These are phyloP conservation scores for Candida ovalis DNA, from an alignment of 805 yeast genomes.

Conservation along the genomic window DNA sequence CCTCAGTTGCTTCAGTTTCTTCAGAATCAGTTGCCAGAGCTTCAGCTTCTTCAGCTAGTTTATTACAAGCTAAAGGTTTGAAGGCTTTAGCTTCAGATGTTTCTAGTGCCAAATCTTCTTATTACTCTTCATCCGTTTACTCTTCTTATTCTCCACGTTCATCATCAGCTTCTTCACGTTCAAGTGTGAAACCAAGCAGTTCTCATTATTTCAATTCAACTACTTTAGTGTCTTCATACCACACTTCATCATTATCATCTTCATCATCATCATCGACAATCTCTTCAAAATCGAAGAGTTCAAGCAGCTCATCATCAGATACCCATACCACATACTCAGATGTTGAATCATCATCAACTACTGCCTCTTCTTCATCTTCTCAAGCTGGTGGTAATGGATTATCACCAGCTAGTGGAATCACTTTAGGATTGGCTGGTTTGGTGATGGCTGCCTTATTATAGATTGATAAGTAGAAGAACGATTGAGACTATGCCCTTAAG, in stretches of 20 bases:
- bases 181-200: conserved; percentile 11
- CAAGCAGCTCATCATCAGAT: conserved; percentile 7
- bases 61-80: conserved; percentile 33
- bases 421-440: conserved; percentile 34
- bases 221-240: conserved; percentile 7
- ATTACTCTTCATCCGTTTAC: conserved; percentile 9
- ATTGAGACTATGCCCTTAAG: neutral
- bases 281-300: neutral
- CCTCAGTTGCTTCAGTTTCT: conserved; percentile 8
- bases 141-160: conserved; percentile 1
- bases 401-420: conserved; percentile 29
- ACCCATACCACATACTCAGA: conserved; percentile 3
- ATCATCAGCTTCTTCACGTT: conserved; percentile 2
- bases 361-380: conserved; percentile 11
- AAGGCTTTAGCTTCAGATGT: conserved; percentile 34
- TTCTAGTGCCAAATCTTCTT: conserved; percentile 31
- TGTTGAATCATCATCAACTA: conserved; percentile 13
- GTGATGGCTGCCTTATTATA: conserved; percentile 36
- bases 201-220: conserved; percentile 7
- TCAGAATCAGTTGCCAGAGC: conserved; percentile 18
- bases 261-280: neutral
- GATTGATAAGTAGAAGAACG: neutral
- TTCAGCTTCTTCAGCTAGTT: conserved; percentile 16
- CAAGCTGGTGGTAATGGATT: conserved; percentile 30
- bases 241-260: conserved; percentile 3